A percentile compares a stretch with the other conserved stretches of the same genome.
Conservation (phyloP, 2,329 filamentous ascomycete species). For the Fonsecaea pedrosoi region DNA sequence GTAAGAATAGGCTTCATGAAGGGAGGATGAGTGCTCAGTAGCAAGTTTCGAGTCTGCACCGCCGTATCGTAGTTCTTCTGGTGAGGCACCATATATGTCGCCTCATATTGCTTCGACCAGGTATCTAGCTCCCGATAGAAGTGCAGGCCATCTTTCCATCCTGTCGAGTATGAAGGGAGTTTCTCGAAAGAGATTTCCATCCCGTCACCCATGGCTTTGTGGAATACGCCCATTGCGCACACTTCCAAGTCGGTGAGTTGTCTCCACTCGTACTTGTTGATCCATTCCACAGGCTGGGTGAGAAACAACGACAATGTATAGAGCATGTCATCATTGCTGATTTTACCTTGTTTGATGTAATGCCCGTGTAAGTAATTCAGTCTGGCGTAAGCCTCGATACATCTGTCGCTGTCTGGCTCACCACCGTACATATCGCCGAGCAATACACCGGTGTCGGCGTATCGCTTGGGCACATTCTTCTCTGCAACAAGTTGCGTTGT, state of each 20-base stretch:
- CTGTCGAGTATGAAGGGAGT: conserved; percentile 47
- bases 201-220: conserved; percentile 71
- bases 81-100: conserved; percentile 58
- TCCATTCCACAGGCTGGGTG: conserved; percentile 69
- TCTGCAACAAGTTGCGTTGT: conserved; percentile 58
- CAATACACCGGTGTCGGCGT: conserved; percentile 59
- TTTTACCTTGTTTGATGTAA: conserved; percentile 65
- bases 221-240: conserved; percentile 68
- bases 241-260: conserved; percentile 68
- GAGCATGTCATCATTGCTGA: conserved; percentile 68
- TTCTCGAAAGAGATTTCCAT: conserved; percentile 64
- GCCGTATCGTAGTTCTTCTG: conserved; percentile 49
- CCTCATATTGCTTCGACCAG: conserved; percentile 63
- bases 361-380: conserved; percentile 69
- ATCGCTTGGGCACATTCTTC: conserved; percentile 60
- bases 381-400: conserved; percentile 62
- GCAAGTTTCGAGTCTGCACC: conserved; percentile 64
- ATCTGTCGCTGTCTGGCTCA: conserved; percentile 48
- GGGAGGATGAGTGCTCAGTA: conserved; percentile 63
- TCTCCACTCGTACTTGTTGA: conserved; percentile 73
- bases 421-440: conserved; percentile 57
- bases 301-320: conserved; percentile 72
- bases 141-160: conserved; percentile 55
- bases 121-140: conserved; percentile 54
- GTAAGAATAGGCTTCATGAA: conserved; percentile 55